These are phyloP conservation scores for Mortierella sp. DNA, from an alignment of 371 early-diverging fungal genomes.

Conservation along the genomic window DNA sequence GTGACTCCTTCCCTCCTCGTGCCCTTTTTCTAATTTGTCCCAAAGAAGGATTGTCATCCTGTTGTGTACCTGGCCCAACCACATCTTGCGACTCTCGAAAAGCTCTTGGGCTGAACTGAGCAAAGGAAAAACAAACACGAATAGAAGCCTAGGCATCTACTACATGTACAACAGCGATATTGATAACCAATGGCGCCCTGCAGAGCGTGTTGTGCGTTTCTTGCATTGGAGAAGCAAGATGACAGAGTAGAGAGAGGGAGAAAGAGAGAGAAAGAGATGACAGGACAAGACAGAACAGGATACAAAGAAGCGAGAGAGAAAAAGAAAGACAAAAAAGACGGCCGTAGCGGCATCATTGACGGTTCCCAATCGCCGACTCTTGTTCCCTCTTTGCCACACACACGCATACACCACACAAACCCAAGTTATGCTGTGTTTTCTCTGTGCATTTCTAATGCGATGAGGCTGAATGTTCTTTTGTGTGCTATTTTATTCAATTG, in stretches of 20 bases:
- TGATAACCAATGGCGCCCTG: background rate
- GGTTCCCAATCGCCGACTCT: constrained; percentile 16
- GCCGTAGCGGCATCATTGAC: constrained; percentile 7
- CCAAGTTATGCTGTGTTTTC: constrained; percentile 8
- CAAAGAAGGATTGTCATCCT: constrained; percentile 3
- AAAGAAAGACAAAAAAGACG: background rate
- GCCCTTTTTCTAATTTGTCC: background rate
- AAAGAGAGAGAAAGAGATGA: background rate
- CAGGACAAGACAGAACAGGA: background rate
- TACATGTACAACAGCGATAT: no score
- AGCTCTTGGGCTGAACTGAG: constrained; percentile 5
- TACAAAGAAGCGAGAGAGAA: background rate
- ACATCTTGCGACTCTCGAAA: background rate
- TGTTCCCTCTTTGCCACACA: background rate
- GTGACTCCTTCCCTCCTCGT: background rate
- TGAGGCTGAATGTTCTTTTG: background rate
- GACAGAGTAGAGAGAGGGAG: background rate
- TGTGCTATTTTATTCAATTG: background rate
- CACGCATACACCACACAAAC: background rate
- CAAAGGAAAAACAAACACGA: background rate
- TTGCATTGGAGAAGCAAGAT: constrained; percentile 5
- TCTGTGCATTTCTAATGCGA: no score
- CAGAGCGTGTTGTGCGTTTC: background rate
- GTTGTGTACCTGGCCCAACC: constrained; percentile 1
- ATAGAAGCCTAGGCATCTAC: background rate